phyloP scores from a whole-genome alignment of 371 early-diverging fungal genomes.

The Rhizopus stolonifer region DNA sequence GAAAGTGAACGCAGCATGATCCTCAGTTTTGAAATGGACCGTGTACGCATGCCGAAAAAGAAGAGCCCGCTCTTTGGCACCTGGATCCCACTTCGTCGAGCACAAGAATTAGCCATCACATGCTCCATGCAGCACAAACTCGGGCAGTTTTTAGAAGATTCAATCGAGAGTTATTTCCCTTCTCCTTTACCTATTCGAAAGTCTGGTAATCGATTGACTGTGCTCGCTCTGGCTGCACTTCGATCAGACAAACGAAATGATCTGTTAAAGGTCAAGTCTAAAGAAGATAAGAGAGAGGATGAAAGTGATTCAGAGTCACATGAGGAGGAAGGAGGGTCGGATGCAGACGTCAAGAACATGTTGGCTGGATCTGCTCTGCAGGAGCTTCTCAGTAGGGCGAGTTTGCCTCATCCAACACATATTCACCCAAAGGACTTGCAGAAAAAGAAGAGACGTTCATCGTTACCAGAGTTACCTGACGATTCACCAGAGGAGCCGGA shows the following conservation, averaged over 20 bases:
- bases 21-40: constrained; percentile 81
- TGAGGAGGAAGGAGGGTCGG: constrained; percentile 4
- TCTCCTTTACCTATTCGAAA: constrained; percentile 59
- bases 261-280: too few species aligned
- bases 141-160: constrained; percentile 76
- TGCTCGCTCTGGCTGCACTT: too few species aligned
- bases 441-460: not conserved
- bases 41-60: constrained; percentile 74
- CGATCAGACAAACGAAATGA: constrained; percentile 3
- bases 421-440: constrained; percentile 26
- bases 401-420: constrained; percentile 15
- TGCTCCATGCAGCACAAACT: constrained; percentile 79
- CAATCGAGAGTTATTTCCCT: constrained; percentile 71
- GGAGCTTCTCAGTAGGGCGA: constrained; percentile 38
- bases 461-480: too few species aligned
- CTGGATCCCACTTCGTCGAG: constrained; percentile 89
- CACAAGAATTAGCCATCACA: constrained; percentile 81
- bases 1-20: constrained; percentile 86
- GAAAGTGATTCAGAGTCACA: too few species aligned
- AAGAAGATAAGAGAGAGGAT: not conserved
- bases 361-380: constrained; percentile 1
- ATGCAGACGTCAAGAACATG: not conserved
- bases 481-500: too few species aligned
- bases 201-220: too few species aligned
- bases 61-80: constrained; percentile 79